A percentile compares a stretch with the other conserved stretches of the same genome.
phyloP scores from a whole-genome alignment of 106 monocot genomes.

The Amphibolis antarctica region DNA sequence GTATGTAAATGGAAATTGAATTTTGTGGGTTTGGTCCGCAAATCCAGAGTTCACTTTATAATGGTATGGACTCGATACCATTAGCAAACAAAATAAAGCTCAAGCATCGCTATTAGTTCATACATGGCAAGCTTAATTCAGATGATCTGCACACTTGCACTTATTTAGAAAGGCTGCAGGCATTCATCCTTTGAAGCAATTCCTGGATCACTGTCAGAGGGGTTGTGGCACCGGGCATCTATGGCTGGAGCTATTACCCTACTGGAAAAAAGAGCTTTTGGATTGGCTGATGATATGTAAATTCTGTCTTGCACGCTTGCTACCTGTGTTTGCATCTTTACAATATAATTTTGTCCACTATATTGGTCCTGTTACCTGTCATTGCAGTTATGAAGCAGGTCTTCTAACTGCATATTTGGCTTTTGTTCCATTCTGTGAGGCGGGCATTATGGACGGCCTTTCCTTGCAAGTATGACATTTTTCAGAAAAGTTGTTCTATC shows the following conservation, averaged over 20 bases:
- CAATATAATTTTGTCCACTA: neutral
- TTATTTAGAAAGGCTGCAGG: slow-evolving; percentile 16
- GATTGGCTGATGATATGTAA: slow-evolving; percentile 95
- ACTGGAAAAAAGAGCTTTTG: slow-evolving; percentile 87
- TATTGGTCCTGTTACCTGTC: neutral
- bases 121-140: no score
- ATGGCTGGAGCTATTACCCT: slow-evolving; percentile 67
- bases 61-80: no score
- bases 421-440: slow-evolving; percentile 94
- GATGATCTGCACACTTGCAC: no score
- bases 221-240: slow-evolving; percentile 67
- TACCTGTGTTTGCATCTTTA: slow-evolving; percentile 1
- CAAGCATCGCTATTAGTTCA: no score
- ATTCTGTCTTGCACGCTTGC: slow-evolving; percentile 1
- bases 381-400: slow-evolving; percentile 81
- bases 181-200: slow-evolving; percentile 44
- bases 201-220: slow-evolving; percentile 45
- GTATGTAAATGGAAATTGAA: no score
- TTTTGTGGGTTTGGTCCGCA: no score
- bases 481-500: neutral
- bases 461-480: slow-evolving; percentile 60
- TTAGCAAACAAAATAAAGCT: no score
- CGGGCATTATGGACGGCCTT: slow-evolving; percentile 65
- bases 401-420: slow-evolving; percentile 86
- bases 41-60: no score